Percentiles rank a stretch among this genome's conserved stretches.
Conservation (phyloP, 2,329 filamentous ascomycete genomes). For the Cladophialophora psammophila region DNA sequence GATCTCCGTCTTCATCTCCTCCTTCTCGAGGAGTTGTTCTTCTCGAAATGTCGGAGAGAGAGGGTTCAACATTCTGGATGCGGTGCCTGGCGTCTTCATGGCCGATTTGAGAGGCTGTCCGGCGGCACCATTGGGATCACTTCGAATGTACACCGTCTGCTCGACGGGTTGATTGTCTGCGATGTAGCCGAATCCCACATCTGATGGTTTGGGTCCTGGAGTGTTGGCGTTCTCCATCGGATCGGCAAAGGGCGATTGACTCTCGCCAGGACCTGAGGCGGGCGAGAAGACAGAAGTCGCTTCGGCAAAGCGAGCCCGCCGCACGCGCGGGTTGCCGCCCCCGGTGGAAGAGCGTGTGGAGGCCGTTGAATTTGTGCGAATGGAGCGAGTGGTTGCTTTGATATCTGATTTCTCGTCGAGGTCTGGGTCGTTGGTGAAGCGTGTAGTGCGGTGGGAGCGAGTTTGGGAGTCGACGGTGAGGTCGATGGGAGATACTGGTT, state of each 20-base stretch:
- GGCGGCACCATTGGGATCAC: constrained; percentile 35
- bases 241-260: constrained; percentile 60
- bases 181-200: constrained; percentile 94
- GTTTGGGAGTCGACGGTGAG: constrained; percentile 45
- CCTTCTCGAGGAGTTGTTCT: constrained; percentile 85
- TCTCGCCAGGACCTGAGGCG: constrained; percentile 57
- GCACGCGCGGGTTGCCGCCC: constrained; percentile 47
- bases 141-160: constrained; percentile 61
- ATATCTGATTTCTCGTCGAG: constrained; percentile 40
- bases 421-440: constrained; percentile 38
- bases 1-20: constrained; percentile 80
- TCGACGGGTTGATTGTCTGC: constrained; percentile 58
- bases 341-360: constrained; percentile 48
- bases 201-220: constrained; percentile 70
- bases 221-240: constrained; percentile 53
- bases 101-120: constrained; percentile 81
- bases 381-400: constrained; percentile 34
- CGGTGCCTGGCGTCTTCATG: constrained; percentile 84
- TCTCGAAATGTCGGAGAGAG: constrained; percentile 91
- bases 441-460: constrained; percentile 42
- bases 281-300: constrained; percentile 70
- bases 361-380: constrained; percentile 41
- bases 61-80: constrained; percentile 76
- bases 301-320: constrained; percentile 69
- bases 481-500: constrained; percentile 51